These are phyloP conservation scores for Tetratostichococcus sp. DNA, from an alignment of 139 green algal species.

Conservation along the genomic window DNA sequence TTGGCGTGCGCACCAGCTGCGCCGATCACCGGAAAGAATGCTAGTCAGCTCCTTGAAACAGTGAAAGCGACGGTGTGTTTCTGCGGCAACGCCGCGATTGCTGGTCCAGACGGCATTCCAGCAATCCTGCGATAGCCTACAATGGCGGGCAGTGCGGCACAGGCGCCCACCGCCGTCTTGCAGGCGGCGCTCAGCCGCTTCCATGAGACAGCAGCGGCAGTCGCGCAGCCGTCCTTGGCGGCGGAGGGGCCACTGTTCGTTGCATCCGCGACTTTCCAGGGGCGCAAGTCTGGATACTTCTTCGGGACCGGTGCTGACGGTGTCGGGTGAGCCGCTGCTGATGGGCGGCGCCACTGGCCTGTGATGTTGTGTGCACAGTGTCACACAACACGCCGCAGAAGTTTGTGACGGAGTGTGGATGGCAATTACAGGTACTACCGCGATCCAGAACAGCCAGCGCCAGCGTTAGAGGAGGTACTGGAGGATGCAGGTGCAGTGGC, in stretches of 20 bases:
- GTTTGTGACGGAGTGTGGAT: neutral
- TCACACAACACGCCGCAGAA: too few relatives aligned
- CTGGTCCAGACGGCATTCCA: too few relatives aligned
- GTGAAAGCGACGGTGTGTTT: too few relatives aligned
- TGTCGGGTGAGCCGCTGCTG: conserved; percentile 50
- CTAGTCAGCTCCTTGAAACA: too few relatives aligned
- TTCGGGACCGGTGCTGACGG: conserved; percentile 54
- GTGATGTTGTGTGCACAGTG: too few relatives aligned
- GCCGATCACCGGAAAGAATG: too few relatives aligned
- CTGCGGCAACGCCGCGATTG: too few relatives aligned
- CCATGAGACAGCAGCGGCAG: neutral
- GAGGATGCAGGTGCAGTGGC: conserved; percentile 17
- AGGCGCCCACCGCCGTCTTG: conserved; percentile 19
- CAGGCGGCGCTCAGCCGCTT: conserved; percentile 17
- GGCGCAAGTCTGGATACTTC: conserved; percentile 52
- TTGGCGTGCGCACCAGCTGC: too few relatives aligned
- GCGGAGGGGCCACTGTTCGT: conserved; percentile 29
- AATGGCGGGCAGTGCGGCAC: neutral
- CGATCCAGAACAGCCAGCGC: conserved; percentile 16
- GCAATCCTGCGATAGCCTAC: neutral
- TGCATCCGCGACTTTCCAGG: conserved; percentile 34
- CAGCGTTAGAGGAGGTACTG: neutral
- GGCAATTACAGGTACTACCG: conserved; percentile 17
- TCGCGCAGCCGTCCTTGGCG: neutral
- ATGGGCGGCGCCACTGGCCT: too few relatives aligned